Evolutionary conservation across 495 filamentous ascomycete genomes (phyloP).

Genomic region (Hypomontagnella submonticulosa): DNA sequence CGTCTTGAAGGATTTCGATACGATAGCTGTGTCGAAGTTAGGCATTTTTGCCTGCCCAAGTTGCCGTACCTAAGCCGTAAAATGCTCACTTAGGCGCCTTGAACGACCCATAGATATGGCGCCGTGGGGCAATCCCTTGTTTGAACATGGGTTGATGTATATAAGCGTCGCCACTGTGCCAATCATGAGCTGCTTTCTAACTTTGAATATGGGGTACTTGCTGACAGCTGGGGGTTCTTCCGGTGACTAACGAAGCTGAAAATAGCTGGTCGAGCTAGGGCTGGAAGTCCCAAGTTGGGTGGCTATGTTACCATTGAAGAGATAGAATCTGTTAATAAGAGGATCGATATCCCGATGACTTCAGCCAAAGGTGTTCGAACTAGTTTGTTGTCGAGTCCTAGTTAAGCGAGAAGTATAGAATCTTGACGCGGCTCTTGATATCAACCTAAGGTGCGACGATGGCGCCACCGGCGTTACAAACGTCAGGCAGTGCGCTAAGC

Average conservation of each 20-base stretch:
- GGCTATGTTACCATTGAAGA: neutral
- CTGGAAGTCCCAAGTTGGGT: slow-evolving; percentile 1
- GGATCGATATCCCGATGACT: slow-evolving; percentile 13
- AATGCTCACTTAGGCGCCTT: neutral
- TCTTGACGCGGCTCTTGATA: slow-evolving; percentile 1
- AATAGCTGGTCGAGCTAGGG: slow-evolving; percentile 14
- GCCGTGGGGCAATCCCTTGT: slow-evolving; percentile 25
- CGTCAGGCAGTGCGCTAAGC: slow-evolving; percentile 37
- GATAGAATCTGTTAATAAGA: slow-evolving; percentile 23
- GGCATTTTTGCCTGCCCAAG: too few species aligned
- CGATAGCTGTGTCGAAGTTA: slow-evolving; percentile 1
- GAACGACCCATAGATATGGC: slow-evolving; percentile 33
- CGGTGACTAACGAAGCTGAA: slow-evolving; percentile 8
- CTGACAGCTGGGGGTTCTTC: neutral
- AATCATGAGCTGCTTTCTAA: slow-evolving; percentile 24
- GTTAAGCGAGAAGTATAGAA: slow-evolving; percentile 1
- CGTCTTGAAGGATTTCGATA: neutral
- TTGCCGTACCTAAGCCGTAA: neutral
- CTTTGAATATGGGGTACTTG: neutral
- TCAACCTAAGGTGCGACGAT: slow-evolving; percentile 23
- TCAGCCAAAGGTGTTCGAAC: neutral
- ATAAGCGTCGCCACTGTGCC: slow-evolving; percentile 22
- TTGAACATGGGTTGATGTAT: slow-evolving; percentile 12
- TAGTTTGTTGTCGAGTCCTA: slow-evolving; percentile 1
- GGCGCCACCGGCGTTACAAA: slow-evolving; percentile 40